Conservation (phyloP, 345 rosid genomes). For the Populus ilicifolia region DNA sequence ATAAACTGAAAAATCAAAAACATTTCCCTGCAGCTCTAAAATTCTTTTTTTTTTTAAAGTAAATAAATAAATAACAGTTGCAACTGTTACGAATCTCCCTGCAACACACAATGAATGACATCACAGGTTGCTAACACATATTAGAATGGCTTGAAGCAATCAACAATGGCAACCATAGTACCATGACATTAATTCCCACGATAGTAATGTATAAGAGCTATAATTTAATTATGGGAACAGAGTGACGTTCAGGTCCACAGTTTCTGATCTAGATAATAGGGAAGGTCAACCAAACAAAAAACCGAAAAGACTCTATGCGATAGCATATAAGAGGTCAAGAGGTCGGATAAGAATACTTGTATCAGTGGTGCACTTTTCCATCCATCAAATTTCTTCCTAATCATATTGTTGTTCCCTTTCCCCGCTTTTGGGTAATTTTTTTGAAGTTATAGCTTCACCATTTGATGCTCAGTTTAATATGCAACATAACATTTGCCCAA, state of each 20-base stretch:
- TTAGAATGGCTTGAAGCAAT: background rate
- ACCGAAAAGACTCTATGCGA: background rate
- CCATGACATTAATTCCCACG: background rate
- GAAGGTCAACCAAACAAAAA: background rate
- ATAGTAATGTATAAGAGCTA: no score
- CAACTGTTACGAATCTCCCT: background rate
- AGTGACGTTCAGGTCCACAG: background rate
- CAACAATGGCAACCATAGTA: background rate
- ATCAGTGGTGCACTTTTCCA: background rate
- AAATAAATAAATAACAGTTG: no score
- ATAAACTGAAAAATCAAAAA: background rate
- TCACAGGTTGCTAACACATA: background rate
- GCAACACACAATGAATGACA: background rate
- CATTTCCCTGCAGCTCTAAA: background rate
- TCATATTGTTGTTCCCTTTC: no score
- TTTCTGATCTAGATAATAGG: background rate
- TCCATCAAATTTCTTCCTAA: background rate
- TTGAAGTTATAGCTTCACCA: background rate
- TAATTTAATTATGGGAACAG: background rate
- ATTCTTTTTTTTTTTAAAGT: background rate
- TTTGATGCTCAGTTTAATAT: background rate
- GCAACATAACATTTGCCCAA: background rate
- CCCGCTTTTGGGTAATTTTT: no score
- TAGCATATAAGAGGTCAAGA: background rate
- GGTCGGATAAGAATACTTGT: no score